Conservation (phyloP, 2,329 filamentous ascomycete genomes). For the Thelonectria olida region DNA sequence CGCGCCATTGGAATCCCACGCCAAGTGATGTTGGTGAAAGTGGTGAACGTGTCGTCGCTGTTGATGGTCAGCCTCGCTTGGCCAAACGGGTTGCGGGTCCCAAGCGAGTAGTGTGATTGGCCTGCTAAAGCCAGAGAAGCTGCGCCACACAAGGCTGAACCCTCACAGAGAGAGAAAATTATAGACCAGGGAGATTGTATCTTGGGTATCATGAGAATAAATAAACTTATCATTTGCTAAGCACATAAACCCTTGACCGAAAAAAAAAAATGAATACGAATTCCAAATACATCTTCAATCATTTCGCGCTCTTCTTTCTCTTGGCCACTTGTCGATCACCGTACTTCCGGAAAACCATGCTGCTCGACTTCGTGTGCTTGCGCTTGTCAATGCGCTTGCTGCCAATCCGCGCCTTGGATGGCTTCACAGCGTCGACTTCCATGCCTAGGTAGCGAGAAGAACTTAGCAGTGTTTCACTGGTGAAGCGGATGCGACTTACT, state of each 20-base stretch:
- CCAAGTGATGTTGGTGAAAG: conserved; percentile 21
- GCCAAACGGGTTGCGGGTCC: conserved; percentile 32
- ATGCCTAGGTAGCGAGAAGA: conserved; percentile 54
- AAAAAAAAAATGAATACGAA: conserved; percentile 17
- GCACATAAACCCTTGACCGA: conserved; percentile 15
- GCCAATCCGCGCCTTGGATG: conserved; percentile 48
- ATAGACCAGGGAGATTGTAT: conserved; percentile 18
- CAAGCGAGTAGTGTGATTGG: conserved; percentile 29
- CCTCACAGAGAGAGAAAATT: not conserved
- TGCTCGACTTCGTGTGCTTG: conserved; percentile 62
- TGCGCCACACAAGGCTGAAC: conserved; percentile 41
- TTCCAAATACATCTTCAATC: conserved; percentile 21
- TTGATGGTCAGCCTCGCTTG: conserved; percentile 34
- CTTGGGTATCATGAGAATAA: conserved; percentile 38
- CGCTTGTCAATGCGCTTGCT: conserved; percentile 68
- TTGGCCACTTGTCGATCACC: conserved; percentile 59
- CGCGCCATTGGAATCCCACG: conserved; percentile 28
- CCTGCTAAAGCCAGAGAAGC: not conserved
- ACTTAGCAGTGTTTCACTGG: conserved; percentile 4
- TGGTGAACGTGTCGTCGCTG: conserved; percentile 39
- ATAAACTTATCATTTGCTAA: conserved; percentile 40
- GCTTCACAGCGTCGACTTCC: conserved; percentile 64
- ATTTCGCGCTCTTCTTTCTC: conserved; percentile 47
- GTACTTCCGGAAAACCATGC: conserved; percentile 69
- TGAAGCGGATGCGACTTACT: conserved; percentile 30